Percentiles rank a stretch among this genome's conserved stretches.
These are phyloP conservation scores for Pyronema omphalodes DNA, from an alignment of 495 filamentous ascomycete genomes.

Conservation along the genomic window DNA sequence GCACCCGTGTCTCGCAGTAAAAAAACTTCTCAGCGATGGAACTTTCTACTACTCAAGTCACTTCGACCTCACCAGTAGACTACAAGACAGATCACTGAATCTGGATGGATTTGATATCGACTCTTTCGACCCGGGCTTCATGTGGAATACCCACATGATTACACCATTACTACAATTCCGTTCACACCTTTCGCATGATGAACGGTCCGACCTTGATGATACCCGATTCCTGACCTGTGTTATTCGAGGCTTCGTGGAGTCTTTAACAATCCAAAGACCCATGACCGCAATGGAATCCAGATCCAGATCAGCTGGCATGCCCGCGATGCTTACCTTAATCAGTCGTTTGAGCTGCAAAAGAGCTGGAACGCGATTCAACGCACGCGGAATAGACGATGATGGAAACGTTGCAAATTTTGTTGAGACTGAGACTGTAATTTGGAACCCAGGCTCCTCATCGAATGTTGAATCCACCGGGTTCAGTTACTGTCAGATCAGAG, in stretches of 20 bases:
- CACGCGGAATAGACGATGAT: slow-evolving; percentile 90
- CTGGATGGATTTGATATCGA: slow-evolving; percentile 54
- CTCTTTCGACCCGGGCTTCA: slow-evolving; percentile 67
- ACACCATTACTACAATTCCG: slow-evolving; percentile 76
- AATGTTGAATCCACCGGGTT: slow-evolving; percentile 45
- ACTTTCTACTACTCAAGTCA: slow-evolving; percentile 96
- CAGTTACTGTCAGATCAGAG: slow-evolving; percentile 82
- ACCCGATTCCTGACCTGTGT: slow-evolving; percentile 83
- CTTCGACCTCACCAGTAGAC: slow-evolving; percentile 84
- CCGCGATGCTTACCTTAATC: slow-evolving; percentile 69
- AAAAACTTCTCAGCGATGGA: slow-evolving; percentile 83
- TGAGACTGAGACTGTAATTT: slow-evolving; percentile 44
- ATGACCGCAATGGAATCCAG: slow-evolving; percentile 31
- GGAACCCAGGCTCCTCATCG: slow-evolving; percentile 43
- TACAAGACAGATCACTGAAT: slow-evolving; percentile 70
- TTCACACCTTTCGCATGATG: slow-evolving; percentile 50
- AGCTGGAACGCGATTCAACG: slow-evolving; percentile 91
- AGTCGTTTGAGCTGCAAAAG: slow-evolving; percentile 80
- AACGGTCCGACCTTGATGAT: slow-evolving; percentile 56
- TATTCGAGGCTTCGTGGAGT: slow-evolving; percentile 78
- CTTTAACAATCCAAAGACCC: slow-evolving; percentile 54
- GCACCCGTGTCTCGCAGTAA: slow-evolving; percentile 74
- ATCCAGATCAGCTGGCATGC: slow-evolving; percentile 49
- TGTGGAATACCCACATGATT: slow-evolving; percentile 99
- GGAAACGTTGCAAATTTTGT: slow-evolving; percentile 88